Evolutionary conservation across 2,329 filamentous ascomycete genomes (phyloP).

Genomic region (Coleophoma cylindrospora): DNA sequence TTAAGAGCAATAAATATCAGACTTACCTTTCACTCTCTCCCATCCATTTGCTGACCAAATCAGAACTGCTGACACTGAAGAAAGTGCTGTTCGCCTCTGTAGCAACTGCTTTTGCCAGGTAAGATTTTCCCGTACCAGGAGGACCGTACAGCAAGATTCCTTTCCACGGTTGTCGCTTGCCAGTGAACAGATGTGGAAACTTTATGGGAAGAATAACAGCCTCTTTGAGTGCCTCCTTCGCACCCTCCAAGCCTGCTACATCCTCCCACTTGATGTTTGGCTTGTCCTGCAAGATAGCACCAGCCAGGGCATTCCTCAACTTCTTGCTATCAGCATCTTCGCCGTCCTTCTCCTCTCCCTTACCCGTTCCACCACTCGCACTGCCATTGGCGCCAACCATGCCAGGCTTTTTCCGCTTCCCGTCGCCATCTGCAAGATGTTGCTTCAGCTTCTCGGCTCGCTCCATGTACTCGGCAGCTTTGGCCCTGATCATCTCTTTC

Average conservation of each 20-base stretch:
- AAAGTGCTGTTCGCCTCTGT: slow-evolving; percentile 99
- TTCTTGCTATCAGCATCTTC: slow-evolving; percentile 95
- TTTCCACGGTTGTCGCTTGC: slow-evolving; percentile 97
- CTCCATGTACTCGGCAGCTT: slow-evolving; percentile 97
- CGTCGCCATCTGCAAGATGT: slow-evolving; percentile 73
- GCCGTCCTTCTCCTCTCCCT: slow-evolving; percentile 51
- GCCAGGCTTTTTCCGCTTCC: slow-evolving; percentile 64
- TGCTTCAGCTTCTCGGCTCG: slow-evolving; percentile 96
- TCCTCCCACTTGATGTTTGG: slow-evolving; percentile 98
- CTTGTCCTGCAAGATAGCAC: slow-evolving; percentile 90
- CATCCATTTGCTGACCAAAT: slow-evolving; percentile 99
- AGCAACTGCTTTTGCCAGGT: slow-evolving; percentile 93
- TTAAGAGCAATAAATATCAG: too few species aligned
- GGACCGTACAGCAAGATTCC: slow-evolving; percentile 95
- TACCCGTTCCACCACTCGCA: slow-evolving; percentile 55
- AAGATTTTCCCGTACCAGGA: slow-evolving; percentile 95
- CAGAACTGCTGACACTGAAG: slow-evolving; percentile 96
- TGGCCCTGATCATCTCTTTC: slow-evolving; percentile 95
- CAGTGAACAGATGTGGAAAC: slow-evolving; percentile 93
- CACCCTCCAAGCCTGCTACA: slow-evolving; percentile 87
- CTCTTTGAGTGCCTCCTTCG: slow-evolving; percentile 96
- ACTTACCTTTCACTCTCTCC: slow-evolving; percentile 91
- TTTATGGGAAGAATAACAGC: slow-evolving; percentile 97
- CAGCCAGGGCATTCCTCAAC: slow-evolving; percentile 80
- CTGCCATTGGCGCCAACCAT: slow-evolving; percentile 70